Evolutionary conservation across 352 stramenopile species (phyloP), one percentile per base, ranked within the genome.

Genomic region (Vaucheria bursata): DNA sequence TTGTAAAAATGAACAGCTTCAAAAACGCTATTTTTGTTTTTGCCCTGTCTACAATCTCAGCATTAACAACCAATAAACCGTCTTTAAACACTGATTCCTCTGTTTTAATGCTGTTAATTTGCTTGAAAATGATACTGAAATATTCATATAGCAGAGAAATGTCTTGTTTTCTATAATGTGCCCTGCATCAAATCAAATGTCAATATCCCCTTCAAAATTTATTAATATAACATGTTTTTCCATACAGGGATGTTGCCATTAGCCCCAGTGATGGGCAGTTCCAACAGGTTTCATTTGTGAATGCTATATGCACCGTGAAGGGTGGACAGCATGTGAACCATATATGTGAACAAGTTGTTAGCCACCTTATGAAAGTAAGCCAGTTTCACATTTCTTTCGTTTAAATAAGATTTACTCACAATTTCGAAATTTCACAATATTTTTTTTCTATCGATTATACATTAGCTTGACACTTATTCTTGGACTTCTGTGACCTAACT

Each of bases 241-340:
- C 5, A 4, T 34, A 8, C 65, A 72, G 65, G 65, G 64, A 83
- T 65, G 53, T 83, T 8, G 78, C 72, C 6, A 45, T 83, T 31
- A 73, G 72, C 25, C 25, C 59, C 3, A 83, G 78, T 69, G 92
- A 96, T 71, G 89, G 94, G 5, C 89, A 90, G 53, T 97, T 97
- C 79, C 88, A 97, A 64, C 94, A 99, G 84, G 91, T 99, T 69
- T 98, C 93, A 68, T 99, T 99, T 86, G 97, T 99, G 1, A 99
- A 99, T 82, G 92, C 93, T 36, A 99, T 99, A 87, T 95, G 88
- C 33, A 98, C 97, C 18, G 89, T 90, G 25, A 97, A 97, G 74
- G 97, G 97, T 53, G 97, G 97, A 37, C 91, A 87, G 0, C 97
- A 99, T 83, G 94, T 99, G 29, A 89, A 91, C 67, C 96, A 95